Conservation (phyloP, 306 rosid genomes). For the Cicer pinnatifidum region DNA sequence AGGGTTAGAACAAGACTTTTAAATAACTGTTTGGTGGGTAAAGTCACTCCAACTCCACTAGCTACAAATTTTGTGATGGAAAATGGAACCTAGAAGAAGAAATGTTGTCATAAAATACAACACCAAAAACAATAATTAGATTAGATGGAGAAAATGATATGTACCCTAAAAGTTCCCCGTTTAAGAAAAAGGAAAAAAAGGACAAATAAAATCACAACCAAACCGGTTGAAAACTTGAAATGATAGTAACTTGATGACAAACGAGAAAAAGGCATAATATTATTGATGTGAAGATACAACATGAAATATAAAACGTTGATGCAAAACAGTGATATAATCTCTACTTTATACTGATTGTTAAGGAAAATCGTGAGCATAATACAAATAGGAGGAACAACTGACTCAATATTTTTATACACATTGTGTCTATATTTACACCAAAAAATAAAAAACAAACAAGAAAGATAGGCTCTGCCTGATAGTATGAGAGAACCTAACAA, state of each 20-base stretch:
- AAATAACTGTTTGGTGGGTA: constrained; percentile 82
- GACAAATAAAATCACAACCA: constrained; percentile 19
- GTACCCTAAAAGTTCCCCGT: not conserved
- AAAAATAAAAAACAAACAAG: not conserved
- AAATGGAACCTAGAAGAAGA: constrained; percentile 70
- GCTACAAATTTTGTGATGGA: constrained; percentile 83
- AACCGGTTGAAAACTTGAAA: constrained; percentile 25
- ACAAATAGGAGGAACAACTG: not conserved
- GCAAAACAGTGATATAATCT: constrained; percentile 14
- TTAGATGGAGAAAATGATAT: constrained; percentile 36
- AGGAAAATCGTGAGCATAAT: constrained; percentile 6
- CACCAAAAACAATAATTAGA: constrained; percentile 17
- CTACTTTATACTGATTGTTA: not conserved
- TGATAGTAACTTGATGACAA: constrained; percentile 7
- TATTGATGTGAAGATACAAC: constrained; percentile 26
- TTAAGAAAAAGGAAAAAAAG: not conserved
- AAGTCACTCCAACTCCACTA: constrained; percentile 78
- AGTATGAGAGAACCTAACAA: not conserved
- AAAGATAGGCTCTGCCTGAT: not conserved
- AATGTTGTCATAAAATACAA: constrained; percentile 43
- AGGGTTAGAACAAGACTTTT: constrained; percentile 75
- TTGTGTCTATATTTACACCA: constrained; percentile 2
- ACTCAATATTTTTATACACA: not conserved
- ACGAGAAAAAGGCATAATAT: constrained; percentile 11
- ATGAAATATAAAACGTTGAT: constrained; percentile 10